Conservation (phyloP, 805 yeast species). For the Candida loeiensis region DNA sequence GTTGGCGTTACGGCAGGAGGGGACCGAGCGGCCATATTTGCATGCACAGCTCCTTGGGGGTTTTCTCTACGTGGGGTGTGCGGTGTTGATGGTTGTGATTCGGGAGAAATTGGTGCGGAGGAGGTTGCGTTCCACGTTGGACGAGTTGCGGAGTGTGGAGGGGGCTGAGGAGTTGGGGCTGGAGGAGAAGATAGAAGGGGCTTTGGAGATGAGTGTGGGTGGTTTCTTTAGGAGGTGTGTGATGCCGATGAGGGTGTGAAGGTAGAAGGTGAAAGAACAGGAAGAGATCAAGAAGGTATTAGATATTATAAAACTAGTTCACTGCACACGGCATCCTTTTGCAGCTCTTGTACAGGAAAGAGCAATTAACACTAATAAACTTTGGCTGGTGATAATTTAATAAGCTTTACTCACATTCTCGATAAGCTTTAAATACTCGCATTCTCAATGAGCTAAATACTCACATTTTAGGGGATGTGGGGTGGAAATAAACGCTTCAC, state of each 20-base stretch:
- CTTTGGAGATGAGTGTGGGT: neutral
- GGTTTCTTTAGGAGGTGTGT: slow-evolving; percentile 2
- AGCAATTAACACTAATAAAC: no score
- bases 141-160: neutral
- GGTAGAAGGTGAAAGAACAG: neutral
- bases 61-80: slow-evolving; percentile 40
- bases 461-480: no score
- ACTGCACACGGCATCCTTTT: no score
- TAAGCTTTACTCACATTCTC: no score
- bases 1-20: slow-evolving; percentile 33
- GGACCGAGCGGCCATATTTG: slow-evolving; percentile 42
- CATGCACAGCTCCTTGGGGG: slow-evolving; percentile 64
- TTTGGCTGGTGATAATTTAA: no score
- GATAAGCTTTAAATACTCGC: no score
- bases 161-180: neutral
- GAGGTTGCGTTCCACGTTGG: slow-evolving; percentile 22
- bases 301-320: no score
- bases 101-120: slow-evolving; percentile 52
- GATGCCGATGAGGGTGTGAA: neutral
- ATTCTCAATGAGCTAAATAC: no score
- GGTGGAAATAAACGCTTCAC: no score
- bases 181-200: neutral
- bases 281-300: no score
- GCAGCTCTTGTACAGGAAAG: no score
- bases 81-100: slow-evolving; percentile 41